Base-by-base conservation (phyloP, 2,329 filamentous ascomycete species). In the Alternaria longipes region DNA sequence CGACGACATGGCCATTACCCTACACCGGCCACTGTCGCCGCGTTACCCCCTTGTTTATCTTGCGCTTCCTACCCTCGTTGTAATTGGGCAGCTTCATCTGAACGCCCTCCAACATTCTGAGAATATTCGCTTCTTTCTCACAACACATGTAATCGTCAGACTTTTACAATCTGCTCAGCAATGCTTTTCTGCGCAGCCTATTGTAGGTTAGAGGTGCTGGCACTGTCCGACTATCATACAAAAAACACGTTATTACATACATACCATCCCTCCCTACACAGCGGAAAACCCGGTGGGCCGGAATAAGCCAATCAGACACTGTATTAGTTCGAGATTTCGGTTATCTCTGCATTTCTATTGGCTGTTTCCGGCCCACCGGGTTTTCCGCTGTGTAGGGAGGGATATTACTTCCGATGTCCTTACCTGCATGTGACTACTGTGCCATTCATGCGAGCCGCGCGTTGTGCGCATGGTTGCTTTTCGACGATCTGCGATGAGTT, bases 21-120 rank as follows among this genome's bases (percentile, higher is more conserved):
- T 44, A 60, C 65, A 71, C 60, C 69, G 70, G 73, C 68, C 67
- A 72, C 67, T 64, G 64, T 74, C 72, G 72, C 72, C 74, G 73
- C 66, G 71, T 62, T 63, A 28, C 53, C 60, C 54, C 56, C 55
- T 49, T 56, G 47, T 59, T 54, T 34, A 56, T 66, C 69, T 74
- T 74, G 73, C 68, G 69, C 47, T 77, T 76, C 66, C 65, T 77
- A 78, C 76, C 63, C 73, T 78, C 76, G 74, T 78, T 79, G 74
- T 79, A 78, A 78, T 79, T 56, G 64, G 69, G 66, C 46, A 52
- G 65, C 63, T 38, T 36, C 36, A 51, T 52, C 30, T 55, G 63
- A 59, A 53, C 54, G 57, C 41, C 26, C 58, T 67, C 64, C 62
- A 47, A 60, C 64, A 68, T 75, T 75, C 73, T 74, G 73, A 63